Conservation (phyloP, 2,329 filamentous ascomycete species). For the Kalmusia sp. region DNA sequence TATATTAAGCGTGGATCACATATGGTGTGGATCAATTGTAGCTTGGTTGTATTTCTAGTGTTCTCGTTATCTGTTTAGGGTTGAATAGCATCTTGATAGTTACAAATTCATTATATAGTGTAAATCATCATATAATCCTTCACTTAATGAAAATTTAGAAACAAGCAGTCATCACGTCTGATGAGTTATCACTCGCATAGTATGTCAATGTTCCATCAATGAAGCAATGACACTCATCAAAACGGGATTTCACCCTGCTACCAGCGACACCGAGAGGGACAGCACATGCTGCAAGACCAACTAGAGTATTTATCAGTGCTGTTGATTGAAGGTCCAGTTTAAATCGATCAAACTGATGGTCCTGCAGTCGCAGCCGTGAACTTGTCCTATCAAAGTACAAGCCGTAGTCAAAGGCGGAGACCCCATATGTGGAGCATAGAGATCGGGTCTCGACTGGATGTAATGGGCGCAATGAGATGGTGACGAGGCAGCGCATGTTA, state of each 20-base stretch:
- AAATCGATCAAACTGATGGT: background rate
- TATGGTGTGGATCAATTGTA: background rate
- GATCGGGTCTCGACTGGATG: too few relatives aligned
- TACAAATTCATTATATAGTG: background rate
- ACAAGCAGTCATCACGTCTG: too few relatives aligned
- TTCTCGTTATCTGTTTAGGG: too few relatives aligned
- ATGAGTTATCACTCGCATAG: background rate
- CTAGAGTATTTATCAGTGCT: background rate
- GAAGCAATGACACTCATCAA: too few relatives aligned
- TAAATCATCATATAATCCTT: background rate
- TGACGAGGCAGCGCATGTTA: too few relatives aligned
- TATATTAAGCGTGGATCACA: background rate
- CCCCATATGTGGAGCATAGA: too few relatives aligned
- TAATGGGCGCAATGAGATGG: too few relatives aligned
- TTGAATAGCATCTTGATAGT: too few relatives aligned
- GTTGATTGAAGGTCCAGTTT: background rate
- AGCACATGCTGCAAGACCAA: conserved; percentile 1
- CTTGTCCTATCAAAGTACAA: background rate
- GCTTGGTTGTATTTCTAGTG: background rate
- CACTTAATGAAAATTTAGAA: too few relatives aligned
- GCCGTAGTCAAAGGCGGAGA: background rate
- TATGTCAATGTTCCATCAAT: background rate
- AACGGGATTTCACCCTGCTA: background rate
- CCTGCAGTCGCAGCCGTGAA: background rate
- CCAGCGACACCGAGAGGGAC: background rate